These are phyloP conservation scores for Papiliotrema laurentii DNA, from an alignment of 1,284 basidiomycete species.

Conservation along the genomic window DNA sequence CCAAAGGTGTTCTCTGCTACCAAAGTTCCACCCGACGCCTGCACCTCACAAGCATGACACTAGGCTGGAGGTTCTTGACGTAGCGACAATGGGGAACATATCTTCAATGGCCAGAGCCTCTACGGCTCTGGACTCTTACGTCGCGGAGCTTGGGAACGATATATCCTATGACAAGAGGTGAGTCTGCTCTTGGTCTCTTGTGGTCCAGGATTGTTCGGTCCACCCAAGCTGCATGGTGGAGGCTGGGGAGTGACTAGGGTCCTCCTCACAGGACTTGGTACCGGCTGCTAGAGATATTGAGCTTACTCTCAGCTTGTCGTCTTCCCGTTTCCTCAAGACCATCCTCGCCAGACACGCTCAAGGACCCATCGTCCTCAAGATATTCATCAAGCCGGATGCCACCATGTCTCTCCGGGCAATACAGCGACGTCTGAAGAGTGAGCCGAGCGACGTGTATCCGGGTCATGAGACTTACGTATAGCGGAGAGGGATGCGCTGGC, in stretches of 20 bases:
- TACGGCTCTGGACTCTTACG: conserved; percentile 80
- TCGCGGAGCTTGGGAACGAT: conserved; percentile 78
- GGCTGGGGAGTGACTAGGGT: conserved; percentile 45
- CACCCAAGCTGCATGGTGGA: no score
- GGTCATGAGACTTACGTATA: conserved; percentile 32
- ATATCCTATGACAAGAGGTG: conserved; percentile 88
- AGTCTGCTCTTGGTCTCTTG: conserved; percentile 10
- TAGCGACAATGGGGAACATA: conserved; percentile 37
- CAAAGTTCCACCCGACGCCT: no score
- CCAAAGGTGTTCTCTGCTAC: no score
- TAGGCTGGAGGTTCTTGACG: no score
- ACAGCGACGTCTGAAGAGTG: conserved; percentile 65
- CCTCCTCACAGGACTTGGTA: not conserved
- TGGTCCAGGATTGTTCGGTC: not conserved
- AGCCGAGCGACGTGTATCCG: conserved; percentile 16
- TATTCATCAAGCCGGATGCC: conserved; percentile 77
- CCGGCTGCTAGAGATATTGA: no score
- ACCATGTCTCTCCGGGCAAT: conserved; percentile 63
- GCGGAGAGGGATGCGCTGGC: conserved; percentile 78
- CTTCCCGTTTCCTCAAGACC: conserved; percentile 93
- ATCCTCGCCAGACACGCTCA: conserved; percentile 70
- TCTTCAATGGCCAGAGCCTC: conserved; percentile 49
- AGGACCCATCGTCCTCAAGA: conserved; percentile 70
- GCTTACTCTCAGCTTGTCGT: conserved; percentile 57
- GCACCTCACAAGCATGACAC: no score